Evolutionary conservation across 2,329 filamentous ascomycete genomes (phyloP), one percentile per base, ranked within the genome.

Genomic region (Fusarium pilosicola): DNA sequence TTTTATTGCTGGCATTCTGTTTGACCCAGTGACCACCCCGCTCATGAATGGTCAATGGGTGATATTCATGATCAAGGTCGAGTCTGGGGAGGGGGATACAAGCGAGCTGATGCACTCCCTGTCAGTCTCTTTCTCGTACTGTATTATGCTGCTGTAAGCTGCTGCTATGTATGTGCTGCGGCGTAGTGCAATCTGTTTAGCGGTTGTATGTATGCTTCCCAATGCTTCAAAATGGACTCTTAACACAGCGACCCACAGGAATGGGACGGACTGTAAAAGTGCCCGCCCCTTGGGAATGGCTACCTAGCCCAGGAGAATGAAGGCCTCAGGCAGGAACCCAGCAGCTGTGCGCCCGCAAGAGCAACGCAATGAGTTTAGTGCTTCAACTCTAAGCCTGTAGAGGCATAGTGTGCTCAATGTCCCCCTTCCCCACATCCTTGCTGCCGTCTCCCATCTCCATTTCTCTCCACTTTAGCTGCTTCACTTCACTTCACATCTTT

Each of bases 21-120:
- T 73, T 59, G 59, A 45, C 39, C 67, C 46, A 68, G 69, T 68
- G 63, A 74, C 64, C 67, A 70, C 70, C 69, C 73, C 55, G 58
- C 60, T 65, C 59, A 57, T 69, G 62, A 73, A 62, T 74, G 56
- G 68, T 70, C 71, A 74, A 74, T 70, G 59, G 63, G 32, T 68
- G 34, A 48, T 26, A 39, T 55, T 62, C 22, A 46, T 66, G 32
- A 55, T 45, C 58, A 38, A 58, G 34, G 22, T 61, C 62, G 63
- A 58, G 61, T 55, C 57, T 44, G 39, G 49, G 70, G 69, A 55
- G 24, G 70, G 61, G 67, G 54, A 46, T 67, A 41, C 62, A 65
- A 57, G 56, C 56, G 32, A 65, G 38, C 26, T 46, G 59, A 65
- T 48, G 45, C 52, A 74, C 41, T 55, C 52, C 70, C 54, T 57